Percentiles rank a stretch among this genome's conserved stretches.
phyloP scores from a whole-genome alignment of 2,329 filamentous ascomycete species.

The Xylariales sp. region DNA sequence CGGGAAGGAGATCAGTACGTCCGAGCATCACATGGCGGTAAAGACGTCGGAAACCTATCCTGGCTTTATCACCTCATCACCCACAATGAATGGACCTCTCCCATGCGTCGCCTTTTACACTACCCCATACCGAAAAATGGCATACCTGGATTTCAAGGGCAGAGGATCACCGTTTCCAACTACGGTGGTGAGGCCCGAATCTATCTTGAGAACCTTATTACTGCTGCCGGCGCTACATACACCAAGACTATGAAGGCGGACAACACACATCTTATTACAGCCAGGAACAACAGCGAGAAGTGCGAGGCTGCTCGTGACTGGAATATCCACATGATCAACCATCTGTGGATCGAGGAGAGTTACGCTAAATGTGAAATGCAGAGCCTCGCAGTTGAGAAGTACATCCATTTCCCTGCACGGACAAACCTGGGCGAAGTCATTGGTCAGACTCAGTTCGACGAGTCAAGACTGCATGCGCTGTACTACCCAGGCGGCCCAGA shows the following conservation, averaged over 20 bases:
- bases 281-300: constrained; percentile 85
- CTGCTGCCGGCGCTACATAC: constrained; percentile 77
- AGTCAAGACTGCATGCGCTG: constrained; percentile 53
- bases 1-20: constrained; percentile 77
- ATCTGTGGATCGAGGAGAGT: constrained; percentile 96
- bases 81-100: constrained; percentile 82
- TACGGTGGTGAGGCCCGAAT: constrained; percentile 91
- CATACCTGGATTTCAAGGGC: constrained; percentile 71
- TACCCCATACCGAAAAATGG: constrained; percentile 78
- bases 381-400: constrained; percentile 67
- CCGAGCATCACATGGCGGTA: constrained; percentile 67
- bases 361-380: constrained; percentile 84
- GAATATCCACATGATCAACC: constrained; percentile 86
- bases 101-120: constrained; percentile 76
- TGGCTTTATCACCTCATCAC: constrained; percentile 95
- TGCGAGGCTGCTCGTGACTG: constrained; percentile 89
- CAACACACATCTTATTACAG: constrained; percentile 93
- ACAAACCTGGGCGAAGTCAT: constrained; percentile 93
- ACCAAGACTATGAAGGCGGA: constrained; percentile 94
- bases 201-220: constrained; percentile 89
- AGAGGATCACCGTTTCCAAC: constrained; percentile 87
- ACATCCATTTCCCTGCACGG: constrained; percentile 78
- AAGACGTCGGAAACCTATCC: constrained; percentile 84
- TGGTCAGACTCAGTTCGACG: constrained; percentile 79
- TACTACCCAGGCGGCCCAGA: constrained; percentile 63